Evolutionary conservation across 2,329 filamentous ascomycete species (phyloP).

Genomic region (Malbranchea zuffiana): DNA sequence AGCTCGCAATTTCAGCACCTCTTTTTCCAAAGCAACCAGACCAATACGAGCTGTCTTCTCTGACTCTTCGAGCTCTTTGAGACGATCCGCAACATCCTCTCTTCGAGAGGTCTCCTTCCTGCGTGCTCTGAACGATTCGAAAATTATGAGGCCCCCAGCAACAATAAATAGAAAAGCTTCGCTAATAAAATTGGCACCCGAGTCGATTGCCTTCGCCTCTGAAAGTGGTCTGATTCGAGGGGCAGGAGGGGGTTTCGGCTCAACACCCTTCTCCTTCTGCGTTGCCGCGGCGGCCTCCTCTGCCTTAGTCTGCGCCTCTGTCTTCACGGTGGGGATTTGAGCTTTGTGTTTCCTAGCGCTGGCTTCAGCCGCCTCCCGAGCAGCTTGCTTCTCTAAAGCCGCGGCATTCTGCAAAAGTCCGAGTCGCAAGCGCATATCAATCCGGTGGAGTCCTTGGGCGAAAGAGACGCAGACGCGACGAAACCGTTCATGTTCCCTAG

Average conservation of each 20-base stretch:
- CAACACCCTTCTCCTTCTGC: slow-evolving; percentile 33
- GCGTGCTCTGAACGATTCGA: slow-evolving; percentile 50
- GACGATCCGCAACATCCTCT: slow-evolving; percentile 49
- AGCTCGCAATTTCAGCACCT: slow-evolving; percentile 33
- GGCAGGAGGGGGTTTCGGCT: slow-evolving; percentile 37
- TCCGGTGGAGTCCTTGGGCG: slow-evolving; percentile 52
- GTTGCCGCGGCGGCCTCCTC: slow-evolving; percentile 41
- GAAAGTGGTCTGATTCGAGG: slow-evolving; percentile 53
- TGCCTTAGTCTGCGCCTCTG: slow-evolving; percentile 48
- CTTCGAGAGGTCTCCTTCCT: slow-evolving; percentile 50
- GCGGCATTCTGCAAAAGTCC: slow-evolving; percentile 53
- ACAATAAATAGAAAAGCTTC: slow-evolving; percentile 57
- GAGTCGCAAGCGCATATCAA: slow-evolving; percentile 58
- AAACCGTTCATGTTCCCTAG: slow-evolving; percentile 57
- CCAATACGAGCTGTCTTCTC: slow-evolving; percentile 32
- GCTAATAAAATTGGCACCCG: slow-evolving; percentile 57
- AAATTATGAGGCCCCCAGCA: slow-evolving; percentile 51
- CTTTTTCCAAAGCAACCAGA: slow-evolving; percentile 37
- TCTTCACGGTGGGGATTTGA: slow-evolving; percentile 50
- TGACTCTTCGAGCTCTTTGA: slow-evolving; percentile 47
- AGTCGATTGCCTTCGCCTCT: slow-evolving; percentile 58
- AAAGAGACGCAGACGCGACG: slow-evolving; percentile 50
- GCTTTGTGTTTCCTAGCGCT: slow-evolving; percentile 44
- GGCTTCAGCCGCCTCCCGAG: slow-evolving; percentile 43
- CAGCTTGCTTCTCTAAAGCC: slow-evolving; percentile 35